A percentile compares a stretch with the other conserved stretches of the same genome.
phyloP scores from a whole-genome alignment of 176 grass and related monocot genomes.

The Avena atlantica region DNA sequence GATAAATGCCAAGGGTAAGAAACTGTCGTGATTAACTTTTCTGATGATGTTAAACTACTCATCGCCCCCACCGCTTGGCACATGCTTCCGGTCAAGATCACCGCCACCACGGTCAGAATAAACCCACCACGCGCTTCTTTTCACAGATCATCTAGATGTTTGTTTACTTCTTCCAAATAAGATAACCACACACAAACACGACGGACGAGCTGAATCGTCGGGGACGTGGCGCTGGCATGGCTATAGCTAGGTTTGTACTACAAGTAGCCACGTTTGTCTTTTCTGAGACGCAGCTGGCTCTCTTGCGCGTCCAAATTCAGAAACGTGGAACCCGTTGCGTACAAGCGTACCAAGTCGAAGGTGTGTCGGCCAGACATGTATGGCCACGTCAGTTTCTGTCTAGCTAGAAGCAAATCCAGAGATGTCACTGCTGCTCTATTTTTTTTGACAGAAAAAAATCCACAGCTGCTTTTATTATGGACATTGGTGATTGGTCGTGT shows the following conservation, averaged over 20 bases:
- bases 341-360: background rate
- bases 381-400: background rate
- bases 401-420: background rate
- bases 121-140: conserved; percentile 5
- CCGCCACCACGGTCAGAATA: background rate
- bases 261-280: background rate
- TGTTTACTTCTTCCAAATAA: background rate
- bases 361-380: background rate
- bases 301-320: conserved; percentile 16
- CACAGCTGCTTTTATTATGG: background rate
- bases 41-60: background rate
- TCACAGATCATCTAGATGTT: background rate
- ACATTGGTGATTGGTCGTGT: background rate
- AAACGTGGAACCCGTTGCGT: conserved; percentile 36
- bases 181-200: background rate
- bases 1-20: no score
- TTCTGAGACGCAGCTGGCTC: background rate
- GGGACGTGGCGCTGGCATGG: background rate
- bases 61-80: background rate
- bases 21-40: background rate
- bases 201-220: conserved; percentile 23
- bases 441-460: background rate
- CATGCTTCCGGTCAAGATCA: conserved; percentile 32
- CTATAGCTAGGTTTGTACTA: background rate
- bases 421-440: background rate